Evolutionary conservation across 441 rosid species (phyloP).

Genomic region (Corymbia citriodora): DNA sequence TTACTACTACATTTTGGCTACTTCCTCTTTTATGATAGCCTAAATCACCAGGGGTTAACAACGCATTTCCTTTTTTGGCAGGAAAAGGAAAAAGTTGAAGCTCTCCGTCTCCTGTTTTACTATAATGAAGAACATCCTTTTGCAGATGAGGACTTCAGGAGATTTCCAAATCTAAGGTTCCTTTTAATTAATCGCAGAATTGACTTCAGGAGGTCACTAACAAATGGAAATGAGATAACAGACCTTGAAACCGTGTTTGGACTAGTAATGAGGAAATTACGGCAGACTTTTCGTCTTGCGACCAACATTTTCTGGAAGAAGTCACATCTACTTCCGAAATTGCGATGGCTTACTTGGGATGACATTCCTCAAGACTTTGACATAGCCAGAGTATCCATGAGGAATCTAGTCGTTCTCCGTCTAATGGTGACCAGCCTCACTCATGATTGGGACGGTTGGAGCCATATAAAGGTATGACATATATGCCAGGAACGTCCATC

Average conservation of each 20-base stretch:
- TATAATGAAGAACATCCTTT: rapidly evolving
- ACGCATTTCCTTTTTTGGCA: background rate
- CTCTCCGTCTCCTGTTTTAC: background rate
- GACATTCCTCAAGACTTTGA: background rate
- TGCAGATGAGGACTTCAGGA: rapidly evolving
- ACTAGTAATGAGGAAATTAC: background rate
- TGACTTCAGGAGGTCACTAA: no score
- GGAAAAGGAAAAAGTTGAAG: background rate
- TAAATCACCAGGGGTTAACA: rapidly evolving
- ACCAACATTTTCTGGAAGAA: background rate
- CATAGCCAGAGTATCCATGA: background rate
- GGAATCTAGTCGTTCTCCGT: background rate
- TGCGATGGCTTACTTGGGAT: background rate
- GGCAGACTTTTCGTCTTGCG: rapidly evolving
- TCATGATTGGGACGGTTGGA: background rate
- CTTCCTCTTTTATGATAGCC: background rate
- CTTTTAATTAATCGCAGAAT: background rate
- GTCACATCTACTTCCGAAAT: background rate
- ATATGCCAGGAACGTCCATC: background rate
- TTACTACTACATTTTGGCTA: background rate
- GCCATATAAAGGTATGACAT: background rate
- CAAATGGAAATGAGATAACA: no score
- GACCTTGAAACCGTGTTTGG: background rate
- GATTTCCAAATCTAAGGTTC: background rate
- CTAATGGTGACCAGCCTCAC: rapidly evolving